Conservation (phyloP, 106 monocot species). For the Hemerocallis citrina region DNA sequence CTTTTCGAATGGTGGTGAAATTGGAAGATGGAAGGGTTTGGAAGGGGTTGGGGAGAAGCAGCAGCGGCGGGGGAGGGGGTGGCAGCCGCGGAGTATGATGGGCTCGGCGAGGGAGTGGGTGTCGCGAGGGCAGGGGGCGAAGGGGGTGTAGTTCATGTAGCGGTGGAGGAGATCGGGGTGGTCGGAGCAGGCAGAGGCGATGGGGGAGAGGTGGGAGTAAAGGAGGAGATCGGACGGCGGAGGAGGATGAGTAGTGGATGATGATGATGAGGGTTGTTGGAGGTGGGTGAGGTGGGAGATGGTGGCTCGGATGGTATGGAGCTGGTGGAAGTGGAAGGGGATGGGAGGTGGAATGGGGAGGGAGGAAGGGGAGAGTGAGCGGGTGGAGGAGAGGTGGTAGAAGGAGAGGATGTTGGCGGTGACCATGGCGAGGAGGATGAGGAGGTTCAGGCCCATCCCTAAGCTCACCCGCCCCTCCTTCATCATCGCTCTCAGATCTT, state of each 20-base stretch:
- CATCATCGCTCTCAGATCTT: too few species aligned
- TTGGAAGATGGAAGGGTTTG: neutral
- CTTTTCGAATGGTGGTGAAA: too few species aligned
- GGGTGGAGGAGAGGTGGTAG: slow-evolving; percentile 71
- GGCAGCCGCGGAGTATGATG: slow-evolving; percentile 89
- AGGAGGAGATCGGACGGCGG: slow-evolving; percentile 61
- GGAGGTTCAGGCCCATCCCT: slow-evolving; percentile 53
- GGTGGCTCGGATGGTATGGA: slow-evolving; percentile 46
- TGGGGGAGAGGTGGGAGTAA: slow-evolving; percentile 56
- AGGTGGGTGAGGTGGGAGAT: slow-evolving; percentile 42
- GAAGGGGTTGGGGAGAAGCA: slow-evolving; percentile 58
- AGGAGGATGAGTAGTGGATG: slow-evolving; percentile 8
- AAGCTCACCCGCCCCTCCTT: slow-evolving; percentile 33
- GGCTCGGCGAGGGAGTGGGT: slow-evolving; percentile 53
- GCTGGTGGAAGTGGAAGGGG: slow-evolving; percentile 37
- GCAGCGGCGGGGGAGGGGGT: slow-evolving; percentile 97
- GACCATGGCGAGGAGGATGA: slow-evolving; percentile 58
- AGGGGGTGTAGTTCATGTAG: slow-evolving; percentile 93
- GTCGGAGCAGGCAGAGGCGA: slow-evolving; percentile 86
- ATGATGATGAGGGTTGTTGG: slow-evolving; percentile 11
- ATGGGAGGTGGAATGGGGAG: neutral
- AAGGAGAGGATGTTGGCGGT: slow-evolving; percentile 72
- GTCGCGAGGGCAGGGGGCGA: slow-evolving; percentile 66
- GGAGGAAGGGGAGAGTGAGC: slow-evolving; percentile 1
- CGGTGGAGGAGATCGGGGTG: slow-evolving; percentile 88